These are phyloP conservation scores for Sporothrix euskadiensis DNA, from an alignment of 2,329 filamentous ascomycete species.

Conservation along the genomic window DNA sequence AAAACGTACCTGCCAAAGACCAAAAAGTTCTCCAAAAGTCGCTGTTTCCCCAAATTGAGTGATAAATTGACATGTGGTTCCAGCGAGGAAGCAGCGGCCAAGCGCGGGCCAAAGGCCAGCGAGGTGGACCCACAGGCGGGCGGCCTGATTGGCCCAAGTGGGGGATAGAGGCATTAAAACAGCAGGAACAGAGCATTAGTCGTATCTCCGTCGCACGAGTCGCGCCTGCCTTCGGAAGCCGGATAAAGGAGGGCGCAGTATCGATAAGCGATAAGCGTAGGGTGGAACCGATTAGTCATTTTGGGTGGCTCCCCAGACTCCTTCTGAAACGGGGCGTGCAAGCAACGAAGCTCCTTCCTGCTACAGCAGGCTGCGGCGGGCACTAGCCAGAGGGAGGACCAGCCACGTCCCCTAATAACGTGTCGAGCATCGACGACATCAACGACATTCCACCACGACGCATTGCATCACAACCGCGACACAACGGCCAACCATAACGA, in stretches of 20 bases:
- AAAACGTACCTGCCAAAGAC: neutral
- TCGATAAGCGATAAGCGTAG: slow-evolving; percentile 24
- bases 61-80: slow-evolving; percentile 32
- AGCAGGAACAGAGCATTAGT: slow-evolving; percentile 12
- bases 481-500: neutral
- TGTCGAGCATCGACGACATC: neutral
- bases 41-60: slow-evolving; percentile 26
- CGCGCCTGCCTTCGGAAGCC: slow-evolving; percentile 25
- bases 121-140: slow-evolving; percentile 1
- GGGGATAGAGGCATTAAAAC: slow-evolving; percentile 16
- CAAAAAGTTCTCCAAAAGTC: neutral
- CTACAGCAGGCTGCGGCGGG: neutral
- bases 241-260: slow-evolving; percentile 27
- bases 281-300: neutral
- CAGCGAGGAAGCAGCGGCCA: slow-evolving; percentile 21
- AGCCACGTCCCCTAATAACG: slow-evolving; percentile 16
- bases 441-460: neutral
- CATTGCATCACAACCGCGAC: slow-evolving; percentile 2
- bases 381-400: neutral
- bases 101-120: slow-evolving; percentile 21
- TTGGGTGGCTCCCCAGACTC: neutral
- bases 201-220: slow-evolving; percentile 34
- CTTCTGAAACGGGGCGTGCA: slow-evolving; percentile 11
- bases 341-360: neutral
- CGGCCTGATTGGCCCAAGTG: neutral